phyloP scores from a whole-genome alignment of 495 filamentous ascomycete species.

The Poronia punctata region DNA sequence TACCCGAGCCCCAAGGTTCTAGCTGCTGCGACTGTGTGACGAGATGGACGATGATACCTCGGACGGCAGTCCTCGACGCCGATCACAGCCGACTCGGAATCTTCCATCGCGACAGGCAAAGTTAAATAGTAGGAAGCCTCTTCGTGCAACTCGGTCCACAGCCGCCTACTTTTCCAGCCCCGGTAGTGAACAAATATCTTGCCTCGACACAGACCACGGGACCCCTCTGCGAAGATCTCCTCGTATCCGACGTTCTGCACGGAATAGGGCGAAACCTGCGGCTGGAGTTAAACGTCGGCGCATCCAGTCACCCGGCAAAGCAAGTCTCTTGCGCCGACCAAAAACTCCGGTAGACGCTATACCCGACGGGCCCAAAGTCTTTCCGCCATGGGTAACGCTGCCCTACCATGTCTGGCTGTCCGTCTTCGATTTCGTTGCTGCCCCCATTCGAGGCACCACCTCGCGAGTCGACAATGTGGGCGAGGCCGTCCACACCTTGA shows the following conservation, averaged over 20 bases:
- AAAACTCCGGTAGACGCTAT: slow-evolving; percentile 1
- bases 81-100: slow-evolving; percentile 11
- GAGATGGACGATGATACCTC: slow-evolving; percentile 6
- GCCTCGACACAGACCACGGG: not conserved
- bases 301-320: not conserved
- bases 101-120: slow-evolving; percentile 21
- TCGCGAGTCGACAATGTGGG: slow-evolving; percentile 28
- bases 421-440: slow-evolving; percentile 59
- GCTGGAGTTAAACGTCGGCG: slow-evolving; percentile 2
- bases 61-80: slow-evolving; percentile 3
- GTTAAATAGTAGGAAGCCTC: slow-evolving; percentile 16
- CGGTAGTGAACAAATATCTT: not conserved
- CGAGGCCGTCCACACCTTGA: slow-evolving; percentile 48
- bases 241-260: not conserved
- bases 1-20: too few species aligned
- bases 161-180: slow-evolving; percentile 11
- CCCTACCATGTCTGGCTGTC: slow-evolving; percentile 66
- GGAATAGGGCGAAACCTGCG: not conserved
- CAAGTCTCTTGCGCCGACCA: not conserved
- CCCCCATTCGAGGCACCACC: slow-evolving; percentile 50
- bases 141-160: slow-evolving; percentile 14
- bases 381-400: slow-evolving; percentile 61
- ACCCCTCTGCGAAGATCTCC: not conserved
- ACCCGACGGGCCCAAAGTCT: slow-evolving; percentile 18
- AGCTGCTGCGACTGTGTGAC: slow-evolving; percentile 9